Evolutionary conservation across 139 green algal species (phyloP).

Genomic region (Nannochloris sp.): DNA sequence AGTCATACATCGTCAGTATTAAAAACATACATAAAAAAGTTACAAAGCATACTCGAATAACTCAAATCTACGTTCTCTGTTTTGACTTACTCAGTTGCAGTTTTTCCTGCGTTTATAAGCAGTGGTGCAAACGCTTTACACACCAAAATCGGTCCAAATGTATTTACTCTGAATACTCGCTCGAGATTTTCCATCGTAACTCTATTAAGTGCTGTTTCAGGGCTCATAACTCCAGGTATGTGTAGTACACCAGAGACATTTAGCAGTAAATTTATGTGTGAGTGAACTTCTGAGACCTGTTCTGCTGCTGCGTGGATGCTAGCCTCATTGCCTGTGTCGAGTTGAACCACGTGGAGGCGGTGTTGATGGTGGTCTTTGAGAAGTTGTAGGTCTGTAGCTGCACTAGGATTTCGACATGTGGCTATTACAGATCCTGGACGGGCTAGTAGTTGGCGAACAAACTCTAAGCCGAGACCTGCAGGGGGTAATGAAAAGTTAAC

Average conservation of each 20-base stretch:
- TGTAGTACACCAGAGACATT: conserved; percentile 69
- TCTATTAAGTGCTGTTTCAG: conserved; percentile 60
- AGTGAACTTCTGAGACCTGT: conserved; percentile 1
- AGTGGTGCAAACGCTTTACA: conserved; percentile 45
- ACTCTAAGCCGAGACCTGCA: conserved; percentile 67
- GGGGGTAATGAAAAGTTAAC: neutral
- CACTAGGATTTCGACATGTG: conserved; percentile 52
- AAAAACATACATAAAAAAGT: neutral
- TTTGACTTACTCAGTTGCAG: neutral
- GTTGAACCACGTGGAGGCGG: conserved; percentile 37
- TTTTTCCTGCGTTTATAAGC: conserved; percentile 24
- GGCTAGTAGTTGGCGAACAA: conserved; percentile 49
- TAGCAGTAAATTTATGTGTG: conserved; percentile 58
- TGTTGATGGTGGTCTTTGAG: conserved; percentile 23
- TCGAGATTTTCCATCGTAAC: conserved; percentile 40
- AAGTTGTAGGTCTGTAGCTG: conserved; percentile 28
- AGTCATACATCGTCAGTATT: neutral
- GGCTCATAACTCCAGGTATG: conserved; percentile 34
- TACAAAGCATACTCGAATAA: neutral
- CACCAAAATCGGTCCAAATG: conserved; percentile 69
- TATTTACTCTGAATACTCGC: conserved; percentile 52
- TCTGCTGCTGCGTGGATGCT: conserved; percentile 35
- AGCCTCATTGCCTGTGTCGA: conserved; percentile 48
- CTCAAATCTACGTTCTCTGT: neutral
- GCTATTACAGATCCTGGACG: conserved; percentile 48